Evolutionary conservation across 768 basidiomycete genomes (phyloP), one percentile per base, ranked within the genome.

Genomic region (Auriscalpium microsporum): DNA sequence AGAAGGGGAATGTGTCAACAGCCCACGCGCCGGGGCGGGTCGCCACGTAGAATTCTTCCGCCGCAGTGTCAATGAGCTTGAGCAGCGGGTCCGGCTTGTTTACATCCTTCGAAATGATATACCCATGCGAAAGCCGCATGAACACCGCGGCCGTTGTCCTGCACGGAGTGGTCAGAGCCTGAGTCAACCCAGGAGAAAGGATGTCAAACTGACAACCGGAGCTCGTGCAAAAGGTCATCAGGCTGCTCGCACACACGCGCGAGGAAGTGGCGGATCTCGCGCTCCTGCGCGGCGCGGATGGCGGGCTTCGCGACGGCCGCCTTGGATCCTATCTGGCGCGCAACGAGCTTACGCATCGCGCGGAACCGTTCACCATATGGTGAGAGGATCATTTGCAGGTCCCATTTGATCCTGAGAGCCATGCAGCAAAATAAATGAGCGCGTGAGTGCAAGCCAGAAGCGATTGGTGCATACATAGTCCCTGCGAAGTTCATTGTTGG

Each of bases 261-360:
- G 37, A 56, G 51, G 51, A 56, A 53, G 28, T 47, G 37, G 17
- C 51, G 51, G 2, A 36, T 37, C 37, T 56, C 56, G 10, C 35
- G 45, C 47, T 56, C 44, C 45, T 56, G 56, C 34, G 28, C 45
- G 45, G 42, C 50, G 17, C 46, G 50, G 14, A 40, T 17, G 0
- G 17, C 4, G 13, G 40, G 46, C 51, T 40, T 42, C 16, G 35
- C 33, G 7, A 56, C 47, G 3, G 36, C 40, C 16, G 37, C 38
- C 13, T 52, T 52, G 11, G 56, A 51, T 23, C 56, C 56, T 9
- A 56, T 56, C 19, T 56, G 56, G 28, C 56, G 56, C 28, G 56
- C 46, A 10, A 56, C 50, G 2, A 56, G 50, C 47, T 23, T 56
- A 19, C 56, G 56, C 51, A 56, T 47, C 8, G 56, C 45, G 21